Base-by-base conservation (phyloP, 805 yeast species). In the Candida vartiovaarae region DNA sequence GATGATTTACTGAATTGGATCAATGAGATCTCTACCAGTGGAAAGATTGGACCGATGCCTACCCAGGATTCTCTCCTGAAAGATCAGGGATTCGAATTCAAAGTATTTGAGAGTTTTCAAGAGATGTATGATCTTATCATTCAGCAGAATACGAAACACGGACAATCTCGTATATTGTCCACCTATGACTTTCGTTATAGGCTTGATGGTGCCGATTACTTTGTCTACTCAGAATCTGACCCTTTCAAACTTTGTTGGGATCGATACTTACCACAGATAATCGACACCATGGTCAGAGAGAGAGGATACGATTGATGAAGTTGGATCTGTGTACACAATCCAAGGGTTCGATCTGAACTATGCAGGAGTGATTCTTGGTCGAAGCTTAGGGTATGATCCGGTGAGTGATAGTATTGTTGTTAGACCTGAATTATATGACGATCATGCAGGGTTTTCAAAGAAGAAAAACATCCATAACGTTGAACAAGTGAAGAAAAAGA, bases 301-400 rank as follows among this genome's bases (percentile, higher is more conserved):
- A 33, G 56, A 58, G 0, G 74, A 70, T 37, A 68, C 73, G 1
- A 67, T 70, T 35, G 70, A 69, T 29, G 75, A 71, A 51, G 74
- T 70, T 34, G 76, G 76, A 0, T 67, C 73, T 23, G 75, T 71
- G 4, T 71, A 71, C 42, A 71, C 76, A 0, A 58, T 71, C 23
- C 76, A 71, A 53, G 76, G 76, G 1, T 71, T 71, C 49, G 76
- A 71, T 52, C 50, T 71, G 43, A 70, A 70, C 48, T 71, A 67
- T 49, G 73, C 74, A 3, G 75, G 71, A 36, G 71, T 71, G 0
- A 71, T 71, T 4, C 42, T 71, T 10, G 76, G 76, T 2, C 60
- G 71, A 41, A 65, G 71, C 5, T 56, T 71, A 7, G 68, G 64
- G 2, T 69, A 67, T 38, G 75, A 71, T 48, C 34, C 49, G 3